These are phyloP conservation scores for Scenedesmus sp. DNA, from an alignment of 163 green algal species.

Conservation along the genomic window DNA sequence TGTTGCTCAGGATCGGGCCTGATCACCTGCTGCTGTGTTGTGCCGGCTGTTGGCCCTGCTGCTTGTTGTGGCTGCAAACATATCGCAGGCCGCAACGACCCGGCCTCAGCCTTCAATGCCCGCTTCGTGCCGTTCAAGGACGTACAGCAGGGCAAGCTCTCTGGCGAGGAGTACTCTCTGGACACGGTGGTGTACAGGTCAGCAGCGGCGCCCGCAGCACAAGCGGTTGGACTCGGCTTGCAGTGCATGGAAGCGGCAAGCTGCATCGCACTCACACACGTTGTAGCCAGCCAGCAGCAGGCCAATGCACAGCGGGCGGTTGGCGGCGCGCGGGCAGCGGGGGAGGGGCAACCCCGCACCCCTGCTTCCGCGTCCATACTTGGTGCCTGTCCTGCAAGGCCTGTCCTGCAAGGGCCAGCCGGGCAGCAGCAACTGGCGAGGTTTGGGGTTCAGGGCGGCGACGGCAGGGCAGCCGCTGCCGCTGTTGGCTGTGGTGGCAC, in stretches of 20 bases:
- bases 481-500: no score
- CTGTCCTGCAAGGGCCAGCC: no score
- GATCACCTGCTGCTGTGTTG: background rate
- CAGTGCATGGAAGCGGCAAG: background rate
- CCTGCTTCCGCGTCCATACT: no score
- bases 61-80: background rate
- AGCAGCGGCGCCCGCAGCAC: background rate
- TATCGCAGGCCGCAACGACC: background rate
- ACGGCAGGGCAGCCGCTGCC: no score
- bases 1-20: background rate
- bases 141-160: slow-evolving; percentile 65
- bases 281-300: no score
- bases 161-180: slow-evolving; percentile 91
- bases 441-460: no score
- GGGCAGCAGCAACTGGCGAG: no score
- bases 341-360: no score
- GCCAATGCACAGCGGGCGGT: no score
- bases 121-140: slow-evolving; percentile 93
- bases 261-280: no score
- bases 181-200: slow-evolving; percentile 96
- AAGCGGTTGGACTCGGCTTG: background rate
- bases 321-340: no score
- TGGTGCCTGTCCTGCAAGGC: no score
- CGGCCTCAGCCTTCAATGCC: slow-evolving; percentile 69
- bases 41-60: background rate